Evolutionary conservation across 176 grass and related monocot genomes (phyloP).

Genomic region (Sorghum bicolor): DNA sequence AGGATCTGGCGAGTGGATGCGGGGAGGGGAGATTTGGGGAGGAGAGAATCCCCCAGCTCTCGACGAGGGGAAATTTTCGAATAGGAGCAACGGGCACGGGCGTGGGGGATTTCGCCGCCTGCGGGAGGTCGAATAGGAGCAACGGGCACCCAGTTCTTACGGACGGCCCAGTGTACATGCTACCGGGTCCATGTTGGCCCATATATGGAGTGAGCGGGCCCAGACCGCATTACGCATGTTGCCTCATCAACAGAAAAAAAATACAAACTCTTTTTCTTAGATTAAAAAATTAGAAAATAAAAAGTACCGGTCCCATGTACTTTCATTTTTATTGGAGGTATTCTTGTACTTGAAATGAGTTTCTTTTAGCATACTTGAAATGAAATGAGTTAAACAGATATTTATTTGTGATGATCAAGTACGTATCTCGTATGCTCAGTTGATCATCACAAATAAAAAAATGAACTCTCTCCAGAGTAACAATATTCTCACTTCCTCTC

Average conservation of each 20-base stretch:
- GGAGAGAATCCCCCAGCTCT: not conserved
- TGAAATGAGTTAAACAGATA: too few relatives aligned
- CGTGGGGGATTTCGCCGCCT: not conserved
- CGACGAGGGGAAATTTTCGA: not conserved
- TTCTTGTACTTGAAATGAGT: not conserved
- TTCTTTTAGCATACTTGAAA: too few relatives aligned
- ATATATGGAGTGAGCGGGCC: not conserved
- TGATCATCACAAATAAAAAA: not conserved
- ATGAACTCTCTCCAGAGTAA: too few relatives aligned
- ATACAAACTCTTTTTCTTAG: not conserved
- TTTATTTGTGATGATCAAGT: too few relatives aligned
- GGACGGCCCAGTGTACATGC: not conserved
- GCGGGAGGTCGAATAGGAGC: not conserved
- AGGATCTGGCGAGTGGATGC: not conserved
- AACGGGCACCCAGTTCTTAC: not conserved
- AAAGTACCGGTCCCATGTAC: too few relatives aligned
- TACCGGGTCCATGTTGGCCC: not conserved
- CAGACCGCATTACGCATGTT: not conserved
- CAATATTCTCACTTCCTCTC: not conserved
- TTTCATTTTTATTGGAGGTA: not conserved
- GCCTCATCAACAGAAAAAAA: not conserved
- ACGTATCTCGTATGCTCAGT: not conserved
- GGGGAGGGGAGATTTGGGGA: not conserved
- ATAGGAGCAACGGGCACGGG: not conserved
- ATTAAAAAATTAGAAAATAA: too few relatives aligned